Evolutionary conservation across 2,329 filamentous ascomycete species (phyloP).

Genomic region (Didymella exigua): DNA sequence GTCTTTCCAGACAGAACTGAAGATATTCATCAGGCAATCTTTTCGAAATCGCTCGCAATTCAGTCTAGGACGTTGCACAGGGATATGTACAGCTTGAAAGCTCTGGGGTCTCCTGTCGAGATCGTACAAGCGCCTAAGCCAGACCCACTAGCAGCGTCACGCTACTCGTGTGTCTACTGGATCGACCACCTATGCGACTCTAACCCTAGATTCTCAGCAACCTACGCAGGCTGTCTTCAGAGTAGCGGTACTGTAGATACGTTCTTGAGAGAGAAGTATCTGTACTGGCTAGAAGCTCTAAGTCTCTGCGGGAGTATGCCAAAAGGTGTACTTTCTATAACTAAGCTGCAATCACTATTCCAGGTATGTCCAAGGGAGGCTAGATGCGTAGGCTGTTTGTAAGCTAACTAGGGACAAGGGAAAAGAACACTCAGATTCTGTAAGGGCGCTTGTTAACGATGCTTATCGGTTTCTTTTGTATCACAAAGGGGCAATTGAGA

Average conservation of each 20-base stretch:
- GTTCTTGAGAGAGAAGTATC: slow-evolving; percentile 4
- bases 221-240: too few species aligned
- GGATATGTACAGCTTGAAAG: slow-evolving; percentile 31
- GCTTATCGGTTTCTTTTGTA: slow-evolving; percentile 30
- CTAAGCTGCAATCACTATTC: slow-evolving; percentile 3
- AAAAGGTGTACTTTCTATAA: slow-evolving; percentile 9
- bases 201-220: not conserved
- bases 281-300: slow-evolving; percentile 6
- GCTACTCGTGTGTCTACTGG: slow-evolving; percentile 44
- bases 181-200: slow-evolving; percentile 40
- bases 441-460: slow-evolving; percentile 21
- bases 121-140: slow-evolving; percentile 26
- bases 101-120: slow-evolving; percentile 22
- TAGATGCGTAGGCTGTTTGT: too few species aligned
- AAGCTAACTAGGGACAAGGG: too few species aligned
- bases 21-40: slow-evolving; percentile 21
- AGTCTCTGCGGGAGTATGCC: not conserved
- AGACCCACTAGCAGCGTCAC: slow-evolving; percentile 33
- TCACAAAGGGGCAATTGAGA: slow-evolving; percentile 25
- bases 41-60: slow-evolving; percentile 39
- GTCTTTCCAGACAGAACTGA: slow-evolving; percentile 40
- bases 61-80: slow-evolving; percentile 25
- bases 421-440: too few species aligned
- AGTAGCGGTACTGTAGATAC: not conserved
- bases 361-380: too few species aligned